Evolutionary conservation across 805 yeast species (phyloP), one percentile per base, ranked within the genome.

Genomic region (Danielia reshetovae): DNA sequence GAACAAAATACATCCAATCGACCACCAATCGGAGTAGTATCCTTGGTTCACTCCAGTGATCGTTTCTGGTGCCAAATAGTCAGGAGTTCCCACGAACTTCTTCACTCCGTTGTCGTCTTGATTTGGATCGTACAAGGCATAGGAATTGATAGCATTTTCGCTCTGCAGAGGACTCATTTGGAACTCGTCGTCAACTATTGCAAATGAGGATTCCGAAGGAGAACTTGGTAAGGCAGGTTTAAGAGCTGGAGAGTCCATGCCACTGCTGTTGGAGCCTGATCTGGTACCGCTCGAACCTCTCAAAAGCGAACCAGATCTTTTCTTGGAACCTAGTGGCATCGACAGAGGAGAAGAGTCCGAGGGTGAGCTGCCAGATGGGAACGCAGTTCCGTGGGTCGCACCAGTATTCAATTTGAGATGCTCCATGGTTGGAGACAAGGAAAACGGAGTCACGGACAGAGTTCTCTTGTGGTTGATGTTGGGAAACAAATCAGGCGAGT

Each of bases 1-100:
- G 65, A 90, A 93, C 37, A 90, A 60, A 9, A 93, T 87, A 58
- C 97, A 90, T 0, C 99, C 99, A 22, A 90, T 75, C 2, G 97
- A 86, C 99, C 99, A 93, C 98, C 98, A 89, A 62, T 89, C 97
- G n/a, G 90, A 79, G 43, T 80, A 75, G 43, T 79, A 88, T 41
- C 80, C 85, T 55, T 90, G 96, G 0, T 85, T 82, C 1, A 72
- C 68, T 25, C 97, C 97, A 27, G 74, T 68, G 42, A 93, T 87
- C 0, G 96, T 89, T 55, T 93, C 99, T 0, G 99, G 99, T 0
- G 99, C 95, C 25, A 94, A 72, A 58, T 93, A 93, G 56, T 93
- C 98, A 0, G 99, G 99, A 0, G 99, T 93, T 0, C 99, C 99
- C 21, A 88, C 95, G 50, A 90, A 89, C 42, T 73, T 75, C 48